phyloP scores from a whole-genome alignment of 306 rosid genomes.

The Clitoria ternatea region DNA sequence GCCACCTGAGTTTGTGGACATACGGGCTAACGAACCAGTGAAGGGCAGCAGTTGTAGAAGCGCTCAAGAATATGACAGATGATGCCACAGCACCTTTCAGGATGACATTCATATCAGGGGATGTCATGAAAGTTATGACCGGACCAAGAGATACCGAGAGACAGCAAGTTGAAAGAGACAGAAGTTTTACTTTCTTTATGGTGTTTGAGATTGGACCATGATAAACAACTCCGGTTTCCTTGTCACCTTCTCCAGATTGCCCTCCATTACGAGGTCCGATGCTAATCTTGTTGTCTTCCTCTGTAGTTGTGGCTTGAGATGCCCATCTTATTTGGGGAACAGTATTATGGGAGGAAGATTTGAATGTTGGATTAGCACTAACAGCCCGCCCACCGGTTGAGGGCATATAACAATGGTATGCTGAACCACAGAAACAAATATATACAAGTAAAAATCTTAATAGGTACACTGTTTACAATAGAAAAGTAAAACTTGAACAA shows the following conservation, averaged over 20 bases:
- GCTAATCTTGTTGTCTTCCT: constrained; percentile 73
- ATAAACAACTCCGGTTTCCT: constrained; percentile 58
- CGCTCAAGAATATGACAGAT: constrained; percentile 70
- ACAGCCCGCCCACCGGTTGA: constrained; percentile 20
- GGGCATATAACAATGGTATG: constrained; percentile 42
- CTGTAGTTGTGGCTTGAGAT: constrained; percentile 48
- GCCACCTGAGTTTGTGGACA: constrained; percentile 78
- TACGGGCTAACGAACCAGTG: constrained; percentile 92
- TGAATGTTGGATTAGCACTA: constrained; percentile 26
- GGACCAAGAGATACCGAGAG: constrained; percentile 90
- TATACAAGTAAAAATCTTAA: not conserved
- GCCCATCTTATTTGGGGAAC: constrained; percentile 64
- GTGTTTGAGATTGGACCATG: constrained; percentile 81
- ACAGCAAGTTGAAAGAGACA: constrained; percentile 94
- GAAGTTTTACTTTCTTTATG: constrained; percentile 83
- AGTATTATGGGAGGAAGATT: constrained; percentile 21
- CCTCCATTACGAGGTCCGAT: constrained; percentile 67
- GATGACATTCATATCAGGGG: constrained; percentile 88
- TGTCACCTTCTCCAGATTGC: constrained; percentile 45
- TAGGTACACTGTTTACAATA: not conserved
- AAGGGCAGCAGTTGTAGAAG: constrained; percentile 64
- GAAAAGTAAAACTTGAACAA: not conserved
- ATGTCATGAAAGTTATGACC: constrained; percentile 89
- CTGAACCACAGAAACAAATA: constrained; percentile 43
- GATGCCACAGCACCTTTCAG: constrained; percentile 90